Evolutionary conservation across 129 eudicot species (phyloP), one percentile per base, ranked within the genome.

Genomic region (Flaveria robusta): DNA sequence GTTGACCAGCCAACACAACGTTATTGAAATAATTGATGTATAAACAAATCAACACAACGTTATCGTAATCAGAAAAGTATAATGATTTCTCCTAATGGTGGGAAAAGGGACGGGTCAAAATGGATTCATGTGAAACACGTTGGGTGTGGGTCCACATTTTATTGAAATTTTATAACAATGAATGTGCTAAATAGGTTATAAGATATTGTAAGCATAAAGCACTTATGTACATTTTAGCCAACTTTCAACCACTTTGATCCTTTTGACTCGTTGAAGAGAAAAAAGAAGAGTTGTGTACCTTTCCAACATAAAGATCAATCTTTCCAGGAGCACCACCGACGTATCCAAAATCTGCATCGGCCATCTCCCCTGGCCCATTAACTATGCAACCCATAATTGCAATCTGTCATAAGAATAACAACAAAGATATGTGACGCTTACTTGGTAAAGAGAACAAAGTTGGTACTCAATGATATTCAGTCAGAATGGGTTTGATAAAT

Each of bases 341-440:
- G 66, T 94, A 94, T 20, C 97, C 98, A 59, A 94, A 94, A 85
- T 94, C 97, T 39, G 98, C 98, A 83, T 94, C 98, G 58, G 97
- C 98, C 98, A 94, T 94, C 88, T 94, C 98, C 80, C 98, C 98
- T 2, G 97, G 98, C 55, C 98, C 98, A 71, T 94, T 94, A 46
- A 94, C 98, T 65, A 94, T 94, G 90, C 98, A 94, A 39, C 98
- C 98, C 98, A 94, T 94, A 69, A 94, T 94, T 14, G 98, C 98
- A 69, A 94, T 94, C 98, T 93, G 85, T 76, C 75, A 78, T 5
- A 74, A 26, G 24, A 50, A 22, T 63, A 6, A 14, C 16, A 70
- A 52, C 64, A 1, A 22, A 68, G 13, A 52, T 16, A n/a, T 51
- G 59, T 47, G 54, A 63, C 4, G 18, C 43, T 62, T 29, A 56